These are phyloP conservation scores for Chloris gayana DNA, from an alignment of 176 grass and related monocot species.

Conservation along the genomic window DNA sequence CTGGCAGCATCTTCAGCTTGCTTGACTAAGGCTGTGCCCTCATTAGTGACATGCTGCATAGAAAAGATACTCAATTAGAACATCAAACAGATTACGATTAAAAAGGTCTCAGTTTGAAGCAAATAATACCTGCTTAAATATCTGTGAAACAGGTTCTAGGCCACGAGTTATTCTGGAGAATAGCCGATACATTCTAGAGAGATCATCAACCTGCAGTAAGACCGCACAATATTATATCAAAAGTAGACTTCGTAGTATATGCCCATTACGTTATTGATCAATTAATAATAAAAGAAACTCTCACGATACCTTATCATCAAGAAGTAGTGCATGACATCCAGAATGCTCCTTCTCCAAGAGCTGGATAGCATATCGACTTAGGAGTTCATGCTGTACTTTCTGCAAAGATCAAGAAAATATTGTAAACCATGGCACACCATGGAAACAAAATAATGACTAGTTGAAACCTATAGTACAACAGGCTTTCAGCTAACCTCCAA, in stretches of 20 bases:
- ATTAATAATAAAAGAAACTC: not conserved
- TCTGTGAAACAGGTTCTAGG: constrained; percentile 81
- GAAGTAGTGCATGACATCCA: constrained; percentile 76
- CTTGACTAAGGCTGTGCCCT: constrained; percentile 83
- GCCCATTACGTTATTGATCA: constrained; percentile 3
- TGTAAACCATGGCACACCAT: constrained; percentile 1
- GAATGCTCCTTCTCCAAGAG: constrained; percentile 93
- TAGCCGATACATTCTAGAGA: constrained; percentile 91
- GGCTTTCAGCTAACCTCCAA: constrained; percentile 65
- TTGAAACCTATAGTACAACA: constrained; percentile 13
- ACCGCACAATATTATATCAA: constrained; percentile 31
- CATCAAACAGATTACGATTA: constrained; percentile 22
- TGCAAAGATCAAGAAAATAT: constrained; percentile 36
- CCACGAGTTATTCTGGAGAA: constrained; percentile 85
- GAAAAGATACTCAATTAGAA: constrained; percentile 13
- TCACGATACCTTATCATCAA: constrained; percentile 77
- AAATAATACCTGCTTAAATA: constrained; percentile 84
- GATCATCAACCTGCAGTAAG: constrained; percentile 70
- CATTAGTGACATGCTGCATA: constrained; percentile 86
- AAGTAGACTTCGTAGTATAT: not conserved
- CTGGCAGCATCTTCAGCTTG: constrained; percentile 96
- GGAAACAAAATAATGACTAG: not conserved
- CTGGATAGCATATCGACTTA: constrained; percentile 73
- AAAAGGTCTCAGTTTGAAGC: constrained; percentile 14
- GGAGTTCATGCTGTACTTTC: constrained; percentile 91